Evolutionary conservation across 345 rosid species (phyloP), one percentile per base, ranked within the genome.

Genomic region (Arabidopsis suecica): DNA sequence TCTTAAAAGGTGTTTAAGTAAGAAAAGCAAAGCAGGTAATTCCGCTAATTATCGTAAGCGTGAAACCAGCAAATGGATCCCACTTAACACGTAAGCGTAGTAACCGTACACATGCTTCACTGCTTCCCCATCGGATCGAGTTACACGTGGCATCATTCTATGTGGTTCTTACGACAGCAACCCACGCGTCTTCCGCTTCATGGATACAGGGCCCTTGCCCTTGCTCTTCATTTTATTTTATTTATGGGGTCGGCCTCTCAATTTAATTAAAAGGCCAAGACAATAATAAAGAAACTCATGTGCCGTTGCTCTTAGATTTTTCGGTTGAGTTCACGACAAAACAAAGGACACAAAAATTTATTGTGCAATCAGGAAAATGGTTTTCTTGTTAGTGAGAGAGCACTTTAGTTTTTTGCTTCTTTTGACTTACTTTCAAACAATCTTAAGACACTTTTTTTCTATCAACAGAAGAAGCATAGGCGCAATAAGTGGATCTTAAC

Each of bases 401-500:
- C 36, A 42, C 20, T 23, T 41, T 28, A 45, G 53, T 28, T 70
- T 61, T 50, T 61, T 50, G 18, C 13, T 40, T 51, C 47, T 73
- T 61, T 59, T n/a, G 44, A n/a, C 48, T 23, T 20, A 4, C 49
- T 50, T 42, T 50, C 42, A 23, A 12, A 34, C 30, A 3, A 28
- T 44, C 34, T 11, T 33, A 13, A 54, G 14, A 23, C 44, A 14
- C 61, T 57, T 59, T 51, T 59, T 61, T 42, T 42, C 18, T 69
- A 40, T 12, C 70, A 54, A 38, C 69, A 53, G 32, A 13, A 25
- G 60, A 62, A 6, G 66, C 66, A 56, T 40, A 48, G 61, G 68
- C 76, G 76, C 67, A 77, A 57, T 77, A 48, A 18, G 55, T 61
- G 80, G 80, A 77, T 57, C 80, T 57, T 57, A 38, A 38, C 30